Base-by-base conservation (phyloP, 345 rosid species). In the Ailanthus altissimus region DNA sequence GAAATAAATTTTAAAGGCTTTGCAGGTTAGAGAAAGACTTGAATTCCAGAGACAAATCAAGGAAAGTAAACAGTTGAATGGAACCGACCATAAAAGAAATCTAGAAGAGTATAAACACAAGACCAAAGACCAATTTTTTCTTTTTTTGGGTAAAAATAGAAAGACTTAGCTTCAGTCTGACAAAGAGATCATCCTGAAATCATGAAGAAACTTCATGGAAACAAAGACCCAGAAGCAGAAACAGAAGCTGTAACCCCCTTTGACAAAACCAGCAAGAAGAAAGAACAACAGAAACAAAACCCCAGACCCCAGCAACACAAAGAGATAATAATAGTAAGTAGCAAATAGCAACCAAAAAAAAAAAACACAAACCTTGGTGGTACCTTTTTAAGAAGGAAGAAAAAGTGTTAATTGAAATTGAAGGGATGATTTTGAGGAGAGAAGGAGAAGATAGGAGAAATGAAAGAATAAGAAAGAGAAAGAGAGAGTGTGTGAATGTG, bases 341-440 rank as follows among this genome's bases (percentile, higher is more conserved):
- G 2, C 2, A 42, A 47, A 66, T 3, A 53, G 2, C 6, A 18
- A 56, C 0, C 10, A 28, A 12, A 20, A 5, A n/a, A 51, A 18
- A 45, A 13, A 15, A 6, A 68, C 26, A 80, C 77, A 70, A 66
- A 80, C 83, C 80, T 73, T 59, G 45, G 15, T 14, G 38, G 62
- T 45, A 32, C 3, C 38, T 32, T 32, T 74, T 77, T 56, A 13
- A 5, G 40, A 46, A 77, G 63, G 16, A n/a, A n/a, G n/a, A n/a
- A n/a, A n/a, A n/a, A n/a, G n/a, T n/a, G n/a, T n/a, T n/a, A n/a
- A n/a, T n/a, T n/a, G n/a, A n/a, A n/a, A n/a, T n/a, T n/a, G n/a
- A n/a, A n/a, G n/a, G 51, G 43, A 1, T 32, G 32, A 38, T 51
- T 74, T 38, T 36, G 25, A 43, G 25, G 71, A 70, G 42, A 66